These are phyloP conservation scores for Mortierella hygrophila DNA, from an alignment of 192 early-diverging fungal species.

Conservation along the genomic window DNA sequence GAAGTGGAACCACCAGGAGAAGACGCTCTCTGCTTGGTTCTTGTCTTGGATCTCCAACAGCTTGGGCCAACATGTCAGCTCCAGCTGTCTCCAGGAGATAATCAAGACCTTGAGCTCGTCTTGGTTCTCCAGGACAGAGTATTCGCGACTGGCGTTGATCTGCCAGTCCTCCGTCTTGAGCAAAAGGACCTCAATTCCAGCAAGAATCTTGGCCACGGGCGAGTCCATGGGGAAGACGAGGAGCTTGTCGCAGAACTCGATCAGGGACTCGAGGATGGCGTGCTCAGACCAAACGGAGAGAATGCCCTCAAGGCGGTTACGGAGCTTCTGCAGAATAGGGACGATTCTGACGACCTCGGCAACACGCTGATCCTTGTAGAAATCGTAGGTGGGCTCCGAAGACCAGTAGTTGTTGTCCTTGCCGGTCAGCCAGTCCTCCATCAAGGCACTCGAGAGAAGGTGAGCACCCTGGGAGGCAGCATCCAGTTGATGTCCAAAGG, in stretches of 20 bases:
- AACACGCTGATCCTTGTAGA: conserved; percentile 89
- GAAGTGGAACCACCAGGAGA: conserved; percentile 93
- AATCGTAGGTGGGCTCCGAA: conserved; percentile 80
- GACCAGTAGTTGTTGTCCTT: conserved; percentile 54
- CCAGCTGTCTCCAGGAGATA: conserved; percentile 91
- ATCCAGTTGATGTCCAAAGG: conserved; percentile 63
- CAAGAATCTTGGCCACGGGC: conserved; percentile 91
- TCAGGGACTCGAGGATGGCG: conserved; percentile 83
- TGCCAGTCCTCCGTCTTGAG: conserved; percentile 96
- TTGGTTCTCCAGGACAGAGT: conserved; percentile 78
- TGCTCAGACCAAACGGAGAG: conserved; percentile 93
- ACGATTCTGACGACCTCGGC: conserved; percentile 75
- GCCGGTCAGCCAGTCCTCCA: conserved; percentile 59
- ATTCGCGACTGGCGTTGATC: conserved; percentile 83
- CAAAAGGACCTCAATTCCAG: conserved; percentile 90
- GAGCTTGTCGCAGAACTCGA: conserved; percentile 70
- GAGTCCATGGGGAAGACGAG: conserved; percentile 79
- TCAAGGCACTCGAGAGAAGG: conserved; percentile 66
- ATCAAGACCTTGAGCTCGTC: conserved; percentile 80
- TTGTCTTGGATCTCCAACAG: conserved; percentile 87
- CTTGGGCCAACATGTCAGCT: conserved; percentile 92
- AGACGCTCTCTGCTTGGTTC: conserved; percentile 71
- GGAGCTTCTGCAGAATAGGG: conserved; percentile 72
- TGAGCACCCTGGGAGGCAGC: conserved; percentile 62
- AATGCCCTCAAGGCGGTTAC: conserved; percentile 70